Conservation (phyloP, 1,284 basidiomycete genomes). For the Puccinia brachypodii region DNA sequence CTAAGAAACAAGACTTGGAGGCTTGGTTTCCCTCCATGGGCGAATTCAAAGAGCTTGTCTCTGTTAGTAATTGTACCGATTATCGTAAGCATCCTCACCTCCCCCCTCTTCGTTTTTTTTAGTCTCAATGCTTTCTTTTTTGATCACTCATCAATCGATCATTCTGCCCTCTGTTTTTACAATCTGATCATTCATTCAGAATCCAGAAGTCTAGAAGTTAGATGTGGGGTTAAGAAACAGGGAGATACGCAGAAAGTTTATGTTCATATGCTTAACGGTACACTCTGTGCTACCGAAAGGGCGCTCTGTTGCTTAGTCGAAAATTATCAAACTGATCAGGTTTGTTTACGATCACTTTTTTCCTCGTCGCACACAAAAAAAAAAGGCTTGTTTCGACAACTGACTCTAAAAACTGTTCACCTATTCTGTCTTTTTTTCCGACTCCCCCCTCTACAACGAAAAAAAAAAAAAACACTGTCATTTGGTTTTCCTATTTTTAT, state of each 20-base stretch:
- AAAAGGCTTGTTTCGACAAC: not conserved
- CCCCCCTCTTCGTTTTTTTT: too few species aligned
- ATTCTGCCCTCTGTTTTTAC: too few species aligned
- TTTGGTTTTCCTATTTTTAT: not conserved
- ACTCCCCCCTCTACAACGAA: too few species aligned
- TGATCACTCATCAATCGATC: not conserved
- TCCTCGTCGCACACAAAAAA: not conserved
- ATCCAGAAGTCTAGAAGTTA: conserved; percentile 81
- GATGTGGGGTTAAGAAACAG: conserved; percentile 82
- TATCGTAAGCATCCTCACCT: conserved; percentile 56
- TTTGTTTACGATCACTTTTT: not conserved
- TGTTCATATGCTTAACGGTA: conserved; percentile 97
- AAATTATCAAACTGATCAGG: conserved; percentile 91
- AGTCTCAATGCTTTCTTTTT: too few species aligned
- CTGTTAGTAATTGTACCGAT: conserved; percentile 60
- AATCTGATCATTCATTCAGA: conserved; percentile 64
- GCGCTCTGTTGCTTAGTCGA: conserved; percentile 97
- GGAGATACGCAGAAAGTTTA: conserved; percentile 84
- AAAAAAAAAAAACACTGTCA: too few species aligned
- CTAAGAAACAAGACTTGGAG: conserved; percentile 91
- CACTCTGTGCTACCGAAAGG: conserved; percentile 92
- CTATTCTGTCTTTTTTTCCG: not conserved
- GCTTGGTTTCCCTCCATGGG: conserved; percentile 99
- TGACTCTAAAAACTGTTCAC: not conserved
- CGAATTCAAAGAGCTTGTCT: conserved; percentile 79